Percentiles rank a stretch among this genome's conserved stretches.
phyloP scores from a whole-genome alignment of 1,139 yeast species.

The Arxiozyma bovina region DNA sequence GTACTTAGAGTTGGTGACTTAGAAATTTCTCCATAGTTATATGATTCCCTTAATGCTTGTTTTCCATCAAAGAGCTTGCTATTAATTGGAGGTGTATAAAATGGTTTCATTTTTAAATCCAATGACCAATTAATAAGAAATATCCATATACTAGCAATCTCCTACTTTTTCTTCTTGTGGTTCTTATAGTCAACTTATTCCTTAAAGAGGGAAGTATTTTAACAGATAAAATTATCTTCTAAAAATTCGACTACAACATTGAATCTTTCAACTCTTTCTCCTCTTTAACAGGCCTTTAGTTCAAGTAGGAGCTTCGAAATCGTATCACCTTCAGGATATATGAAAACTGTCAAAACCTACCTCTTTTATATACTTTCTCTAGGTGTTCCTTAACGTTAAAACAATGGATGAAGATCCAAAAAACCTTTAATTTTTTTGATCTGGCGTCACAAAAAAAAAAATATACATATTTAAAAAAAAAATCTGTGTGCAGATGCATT shows the following conservation, averaged over 20 bases:
- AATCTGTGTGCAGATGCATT: too few species aligned
- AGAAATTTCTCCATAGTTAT: slow-evolving; percentile 8
- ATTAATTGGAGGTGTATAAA: slow-evolving; percentile 28
- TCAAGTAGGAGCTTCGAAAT: neutral
- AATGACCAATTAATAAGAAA: neutral
- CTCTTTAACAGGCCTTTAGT: neutral
- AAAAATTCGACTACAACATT: neutral
- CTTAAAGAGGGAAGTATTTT: neutral
- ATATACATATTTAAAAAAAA: too few species aligned
- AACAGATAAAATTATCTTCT: too few species aligned
- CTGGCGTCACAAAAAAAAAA: neutral
- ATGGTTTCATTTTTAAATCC: slow-evolving; percentile 13
- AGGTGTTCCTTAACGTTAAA: neutral
- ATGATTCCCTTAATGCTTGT: slow-evolving; percentile 26
- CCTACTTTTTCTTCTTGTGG: neutral
- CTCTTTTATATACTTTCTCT: neutral
- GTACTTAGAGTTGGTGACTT: slow-evolving; percentile 1
- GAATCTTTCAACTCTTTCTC: neutral
- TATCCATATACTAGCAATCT: neutral
- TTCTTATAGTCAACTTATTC: neutral
- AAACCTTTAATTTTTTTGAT: neutral
- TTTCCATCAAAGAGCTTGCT: slow-evolving; percentile 22
- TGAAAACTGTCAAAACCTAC: neutral
- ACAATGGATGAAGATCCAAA: neutral
- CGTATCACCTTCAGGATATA: neutral